phyloP scores from a whole-genome alignment of 2,329 filamentous ascomycete species.

The Fusarium citri region DNA sequence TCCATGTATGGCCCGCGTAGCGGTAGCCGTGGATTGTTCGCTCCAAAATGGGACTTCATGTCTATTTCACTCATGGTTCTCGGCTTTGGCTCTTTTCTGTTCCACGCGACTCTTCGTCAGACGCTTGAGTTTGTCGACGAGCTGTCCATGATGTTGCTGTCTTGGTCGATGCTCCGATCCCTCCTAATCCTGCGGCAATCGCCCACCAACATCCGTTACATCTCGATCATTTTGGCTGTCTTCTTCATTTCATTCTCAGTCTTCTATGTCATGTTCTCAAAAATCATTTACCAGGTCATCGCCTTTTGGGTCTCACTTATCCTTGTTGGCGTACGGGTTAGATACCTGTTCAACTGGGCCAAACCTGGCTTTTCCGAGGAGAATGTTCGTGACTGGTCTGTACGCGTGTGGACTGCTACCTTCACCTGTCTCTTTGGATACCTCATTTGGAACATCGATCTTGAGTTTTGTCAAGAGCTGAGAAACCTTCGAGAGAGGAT shows the following conservation, averaged over 20 bases:
- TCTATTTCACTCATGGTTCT: conserved; percentile 56
- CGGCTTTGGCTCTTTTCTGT: conserved; percentile 57
- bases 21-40: conserved; percentile 47
- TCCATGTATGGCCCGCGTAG: conserved; percentile 52
- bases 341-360: conserved; percentile 51
- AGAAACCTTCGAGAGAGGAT: conserved; percentile 57
- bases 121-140: conserved; percentile 63
- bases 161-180: conserved; percentile 63
- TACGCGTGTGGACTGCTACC: conserved; percentile 47
- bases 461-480: conserved; percentile 62
- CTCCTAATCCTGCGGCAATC: conserved; percentile 59
- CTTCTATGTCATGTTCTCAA: conserved; percentile 56
- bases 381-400: conserved; percentile 44
- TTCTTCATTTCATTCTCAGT: conserved; percentile 56
- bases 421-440: conserved; percentile 59
- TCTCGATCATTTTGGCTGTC: conserved; percentile 54
- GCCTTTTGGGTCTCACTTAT: conserved; percentile 52
- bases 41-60: conserved; percentile 54
- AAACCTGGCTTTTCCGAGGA: conserved; percentile 46
- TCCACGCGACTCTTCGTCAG: conserved; percentile 59
- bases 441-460: conserved; percentile 68
- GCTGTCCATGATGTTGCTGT: conserved; percentile 68
- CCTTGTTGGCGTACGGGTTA: conserved; percentile 49
- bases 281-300: conserved; percentile 58
- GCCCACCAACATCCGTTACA: conserved; percentile 45